Base-by-base conservation (phyloP, 1,139 yeast species). In the Debaryomyces sp. region DNA sequence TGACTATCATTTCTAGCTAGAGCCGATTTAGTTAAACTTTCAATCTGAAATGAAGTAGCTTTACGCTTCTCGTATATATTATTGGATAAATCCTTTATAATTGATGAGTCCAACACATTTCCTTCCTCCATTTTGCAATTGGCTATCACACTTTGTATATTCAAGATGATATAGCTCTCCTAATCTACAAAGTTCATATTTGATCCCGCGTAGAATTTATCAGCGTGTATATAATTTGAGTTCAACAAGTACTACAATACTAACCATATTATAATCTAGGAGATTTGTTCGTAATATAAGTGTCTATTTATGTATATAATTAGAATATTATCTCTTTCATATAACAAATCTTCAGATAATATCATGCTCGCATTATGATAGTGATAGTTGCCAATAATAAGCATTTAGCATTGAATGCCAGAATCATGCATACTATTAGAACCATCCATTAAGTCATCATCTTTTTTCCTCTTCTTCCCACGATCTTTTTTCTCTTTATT, bases 21-120 rank as follows among this genome's bases (percentile, higher is more conserved):
- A 39, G 89, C 85, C 42, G 86, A 81, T 54, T 90, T 84, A 41
- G 92, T 90, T 15, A 85, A 77, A 52, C 86, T 83, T 63, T 94
- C 99, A 45, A 94, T 77, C 62, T 91, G 97, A 54, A 88, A 78
- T 0, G 99, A 99, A 0, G 98, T 96, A 2, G 94, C 87, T 64
- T 94, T 94, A 44, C 99, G 82, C 68, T 91, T 92, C 61, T 95
- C 99, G 64, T 94, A 94, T 43, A 94, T 82, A 51, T 96, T 85
- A 67, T 95, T 97, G 56, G 88, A 84, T 45, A 94, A 79, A 43
- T 96, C 97, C 65, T 89, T 87, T 54, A 85, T 80, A 49, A 91
- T 81, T 24, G 89, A 79, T 58, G 84, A 82, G 54, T 92, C 98
- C 76, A 75, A 63, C n/a, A 75, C 69, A 47, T 61, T 65, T 29